These are phyloP conservation scores for Coemansia sp. DNA, from an alignment of 192 early-diverging fungal species.

Conservation along the genomic window DNA sequence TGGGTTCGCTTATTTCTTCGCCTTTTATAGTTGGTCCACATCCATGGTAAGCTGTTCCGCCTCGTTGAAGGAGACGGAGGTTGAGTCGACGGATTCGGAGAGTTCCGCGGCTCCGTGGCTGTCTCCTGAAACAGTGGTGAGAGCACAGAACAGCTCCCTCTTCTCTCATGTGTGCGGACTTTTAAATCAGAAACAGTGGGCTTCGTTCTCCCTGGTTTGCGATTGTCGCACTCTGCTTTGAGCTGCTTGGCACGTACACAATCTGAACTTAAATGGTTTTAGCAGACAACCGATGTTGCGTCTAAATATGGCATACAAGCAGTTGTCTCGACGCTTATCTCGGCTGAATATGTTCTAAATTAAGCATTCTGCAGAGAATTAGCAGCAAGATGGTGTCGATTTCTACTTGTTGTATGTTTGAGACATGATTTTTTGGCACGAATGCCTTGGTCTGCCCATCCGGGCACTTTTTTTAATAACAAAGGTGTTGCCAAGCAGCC, in stretches of 20 bases:
- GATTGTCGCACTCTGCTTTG: neutral
- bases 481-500: neutral
- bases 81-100: too few relatives aligned
- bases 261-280: neutral
- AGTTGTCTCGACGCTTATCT: neutral
- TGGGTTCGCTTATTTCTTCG: too few relatives aligned
- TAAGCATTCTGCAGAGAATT: neutral
- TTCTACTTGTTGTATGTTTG: too few relatives aligned
- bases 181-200: neutral
- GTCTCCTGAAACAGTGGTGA: too few relatives aligned
- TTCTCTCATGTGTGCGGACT: neutral
- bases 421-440: too few relatives aligned
- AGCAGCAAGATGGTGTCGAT: too few relatives aligned
- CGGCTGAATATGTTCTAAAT: conserved; percentile 1
- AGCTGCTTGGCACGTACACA: neutral
- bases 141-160: neutral
- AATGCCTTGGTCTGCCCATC: neutral
- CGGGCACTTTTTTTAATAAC: neutral
- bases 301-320: neutral
- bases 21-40: too few relatives aligned
- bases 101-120: too few relatives aligned
- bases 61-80: too few relatives aligned
- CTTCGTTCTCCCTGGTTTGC: neutral
- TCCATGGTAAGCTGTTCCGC: too few relatives aligned
- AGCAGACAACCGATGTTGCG: neutral